Evolutionary conservation across 495 filamentous ascomycete genomes (phyloP).

Genomic region (Evansstolkia leycettana): DNA sequence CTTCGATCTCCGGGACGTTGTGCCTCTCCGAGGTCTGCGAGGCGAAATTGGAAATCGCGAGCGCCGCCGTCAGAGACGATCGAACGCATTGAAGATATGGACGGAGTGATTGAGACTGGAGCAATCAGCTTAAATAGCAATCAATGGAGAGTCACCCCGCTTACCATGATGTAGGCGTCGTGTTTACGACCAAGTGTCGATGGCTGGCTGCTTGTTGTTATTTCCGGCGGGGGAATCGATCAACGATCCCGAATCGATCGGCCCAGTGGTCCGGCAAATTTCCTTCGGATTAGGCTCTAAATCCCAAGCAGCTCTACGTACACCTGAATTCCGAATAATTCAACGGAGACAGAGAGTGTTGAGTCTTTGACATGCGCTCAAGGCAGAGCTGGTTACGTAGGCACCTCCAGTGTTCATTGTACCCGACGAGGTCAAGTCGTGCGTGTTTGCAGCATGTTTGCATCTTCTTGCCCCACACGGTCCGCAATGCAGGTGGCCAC

Average conservation of each 20-base stretch:
- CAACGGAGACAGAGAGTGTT: not conserved
- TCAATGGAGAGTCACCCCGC: slow-evolving; percentile 1
- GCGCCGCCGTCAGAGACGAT: slow-evolving; percentile 83
- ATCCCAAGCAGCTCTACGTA: not conserved
- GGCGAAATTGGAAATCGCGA: slow-evolving; percentile 93
- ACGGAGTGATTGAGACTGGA: slow-evolving; percentile 90
- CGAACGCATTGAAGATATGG: slow-evolving; percentile 96
- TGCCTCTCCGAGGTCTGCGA: slow-evolving; percentile 92
- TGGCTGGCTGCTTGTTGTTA: not conserved
- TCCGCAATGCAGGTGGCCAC: no score
- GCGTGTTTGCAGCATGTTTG: slow-evolving; percentile 29
- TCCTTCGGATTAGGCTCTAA: no score
- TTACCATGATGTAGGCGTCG: slow-evolving; percentile 10
- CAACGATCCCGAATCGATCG: not conserved
- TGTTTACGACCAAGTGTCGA: slow-evolving; percentile 1
- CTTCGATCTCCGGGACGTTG: slow-evolving; percentile 97
- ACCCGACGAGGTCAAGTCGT: slow-evolving; percentile 7
- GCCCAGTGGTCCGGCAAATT: no score
- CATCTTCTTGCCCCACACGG: slow-evolving; percentile 23
- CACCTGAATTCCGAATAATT: not conserved
- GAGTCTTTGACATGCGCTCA: not conserved
- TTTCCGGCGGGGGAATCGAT: not conserved
- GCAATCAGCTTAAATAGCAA: slow-evolving; percentile 1
- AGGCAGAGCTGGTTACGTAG: no score
- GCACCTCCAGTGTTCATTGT: no score